Percentiles rank a stretch among this genome's conserved stretches.
phyloP scores from a whole-genome alignment of 805 yeast genomes.

The Zygoascus biomembranicola region DNA sequence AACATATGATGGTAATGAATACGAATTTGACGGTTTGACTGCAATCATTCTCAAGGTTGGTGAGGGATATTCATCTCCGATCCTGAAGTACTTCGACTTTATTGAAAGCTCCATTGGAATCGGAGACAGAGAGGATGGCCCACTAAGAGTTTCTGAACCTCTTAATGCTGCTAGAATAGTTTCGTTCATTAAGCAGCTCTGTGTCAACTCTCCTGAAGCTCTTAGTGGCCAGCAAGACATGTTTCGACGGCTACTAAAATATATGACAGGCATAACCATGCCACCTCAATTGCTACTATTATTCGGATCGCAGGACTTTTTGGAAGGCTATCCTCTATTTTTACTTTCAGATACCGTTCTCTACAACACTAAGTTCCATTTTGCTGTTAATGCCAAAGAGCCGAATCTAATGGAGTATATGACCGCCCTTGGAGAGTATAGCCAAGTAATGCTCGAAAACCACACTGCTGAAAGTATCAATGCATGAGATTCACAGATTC shows the following conservation, averaged over 20 bases:
- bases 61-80: background rate
- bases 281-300: conserved; percentile 4
- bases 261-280: background rate
- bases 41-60: background rate
- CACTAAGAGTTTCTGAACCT: background rate
- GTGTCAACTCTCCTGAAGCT: background rate
- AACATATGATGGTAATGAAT: background rate
- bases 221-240: background rate
- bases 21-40: background rate
- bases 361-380: background rate
- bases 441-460: background rate
- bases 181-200: background rate
- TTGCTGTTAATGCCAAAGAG: background rate
- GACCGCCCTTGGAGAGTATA: background rate
- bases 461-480: too few relatives aligned
- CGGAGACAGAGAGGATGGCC: background rate
- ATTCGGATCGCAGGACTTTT: conserved; percentile 2
- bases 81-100: background rate
- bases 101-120: background rate
- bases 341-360: background rate
- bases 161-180: background rate
- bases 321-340: background rate
- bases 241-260: background rate
- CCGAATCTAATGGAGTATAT: background rate
- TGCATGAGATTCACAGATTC: too few relatives aligned